Conservation (phyloP, 305 asterid species). For the Rubia tinctorum region DNA sequence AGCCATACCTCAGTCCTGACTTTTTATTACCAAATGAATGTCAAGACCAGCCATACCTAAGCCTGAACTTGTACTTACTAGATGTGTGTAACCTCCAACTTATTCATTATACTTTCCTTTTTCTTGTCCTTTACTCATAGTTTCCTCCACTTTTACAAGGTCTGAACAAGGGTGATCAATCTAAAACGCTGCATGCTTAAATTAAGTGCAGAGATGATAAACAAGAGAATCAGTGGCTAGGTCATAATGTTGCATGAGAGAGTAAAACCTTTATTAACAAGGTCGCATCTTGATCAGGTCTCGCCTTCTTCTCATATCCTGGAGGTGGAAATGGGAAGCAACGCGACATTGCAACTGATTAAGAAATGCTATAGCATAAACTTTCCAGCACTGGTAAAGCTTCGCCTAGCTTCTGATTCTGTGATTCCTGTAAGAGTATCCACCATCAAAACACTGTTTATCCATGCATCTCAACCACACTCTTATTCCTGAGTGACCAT, state of each 20-base stretch:
- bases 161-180: neutral
- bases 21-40: neutral
- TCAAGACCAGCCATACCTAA: neutral
- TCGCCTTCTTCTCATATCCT: conserved; percentile 57
- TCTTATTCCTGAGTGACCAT: conserved; percentile 39
- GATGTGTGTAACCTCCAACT: neutral
- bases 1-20: neutral
- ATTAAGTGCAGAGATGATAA: neutral
- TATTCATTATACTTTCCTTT: neutral
- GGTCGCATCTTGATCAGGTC: conserved; percentile 36
- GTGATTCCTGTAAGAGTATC: conserved; percentile 43
- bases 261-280: conserved; percentile 41
- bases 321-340: conserved; percentile 79
- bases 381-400: conserved; percentile 30
- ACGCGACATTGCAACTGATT: conserved; percentile 62
- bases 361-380: conserved; percentile 23
- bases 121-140: neutral
- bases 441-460: conserved; percentile 39
- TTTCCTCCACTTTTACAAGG: neutral
- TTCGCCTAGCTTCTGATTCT: conserved; percentile 41
- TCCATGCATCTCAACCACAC: conserved; percentile 51
- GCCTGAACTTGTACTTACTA: neutral
- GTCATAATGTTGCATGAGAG: conserved; percentile 9
- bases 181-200: conserved; percentile 2
- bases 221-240: conserved; percentile 4